Evolutionary conservation across 306 rosid species (phyloP).

Genomic region (Trifolium dubium): DNA sequence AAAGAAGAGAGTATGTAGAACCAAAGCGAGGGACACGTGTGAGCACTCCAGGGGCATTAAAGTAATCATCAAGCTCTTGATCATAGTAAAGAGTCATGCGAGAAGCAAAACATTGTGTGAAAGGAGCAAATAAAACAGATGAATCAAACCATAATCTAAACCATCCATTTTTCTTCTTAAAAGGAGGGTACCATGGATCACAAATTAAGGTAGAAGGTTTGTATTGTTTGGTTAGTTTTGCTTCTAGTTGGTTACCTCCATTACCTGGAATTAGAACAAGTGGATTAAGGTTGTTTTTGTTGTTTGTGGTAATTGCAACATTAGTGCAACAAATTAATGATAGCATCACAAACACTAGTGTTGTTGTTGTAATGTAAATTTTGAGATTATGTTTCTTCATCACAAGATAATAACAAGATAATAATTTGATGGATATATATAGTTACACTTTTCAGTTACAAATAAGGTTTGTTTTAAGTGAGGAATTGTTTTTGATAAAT

Average conservation of each 20-base stretch:
- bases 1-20: conserved; percentile 70
- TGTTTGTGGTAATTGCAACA: conserved; percentile 41
- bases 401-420: background rate
- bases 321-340: conserved; percentile 47
- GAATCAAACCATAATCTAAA: conserved; percentile 91
- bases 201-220: conserved; percentile 61
- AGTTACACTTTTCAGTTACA: background rate
- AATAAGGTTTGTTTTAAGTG: conserved; percentile 10
- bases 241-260: conserved; percentile 95
- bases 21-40: conserved; percentile 81
- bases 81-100: conserved; percentile 84
- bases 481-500: background rate
- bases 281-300: conserved; percentile 58
- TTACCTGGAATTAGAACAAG: conserved; percentile 76
- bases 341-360: conserved; percentile 49
- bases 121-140: conserved; percentile 65
- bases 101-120: conserved; percentile 75
- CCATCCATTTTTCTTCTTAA: conserved; percentile 66
- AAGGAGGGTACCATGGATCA: conserved; percentile 65
- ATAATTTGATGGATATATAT: too few species aligned
- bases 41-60: conserved; percentile 66
- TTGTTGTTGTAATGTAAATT: conserved; percentile 23
- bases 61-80: conserved; percentile 59
- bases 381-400: conserved; percentile 41
- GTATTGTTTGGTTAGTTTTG: conserved; percentile 57